Percentiles rank a stretch among this genome's conserved stretches.
phyloP scores from a whole-genome alignment of 1,284 basidiomycete genomes.

The Cryptococcus sp. region DNA sequence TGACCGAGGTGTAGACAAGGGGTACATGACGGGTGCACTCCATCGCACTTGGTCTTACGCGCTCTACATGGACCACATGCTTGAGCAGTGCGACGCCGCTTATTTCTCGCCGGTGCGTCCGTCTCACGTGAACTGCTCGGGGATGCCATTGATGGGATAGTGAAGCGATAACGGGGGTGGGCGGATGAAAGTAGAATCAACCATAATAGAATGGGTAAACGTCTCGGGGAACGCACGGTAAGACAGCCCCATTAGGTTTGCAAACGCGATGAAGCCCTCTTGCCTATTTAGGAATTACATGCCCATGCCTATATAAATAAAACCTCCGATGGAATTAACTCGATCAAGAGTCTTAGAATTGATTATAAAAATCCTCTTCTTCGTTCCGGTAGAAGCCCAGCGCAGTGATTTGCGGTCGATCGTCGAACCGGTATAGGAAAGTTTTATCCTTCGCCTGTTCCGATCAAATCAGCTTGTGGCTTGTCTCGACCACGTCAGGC shows the following conservation, averaged over 20 bases:
- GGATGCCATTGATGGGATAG: neutral
- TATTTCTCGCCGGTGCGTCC: neutral
- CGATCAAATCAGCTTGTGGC: too few relatives aligned
- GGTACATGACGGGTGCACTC: conserved; percentile 12
- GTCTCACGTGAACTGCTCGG: neutral
- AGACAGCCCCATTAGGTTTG: too few relatives aligned
- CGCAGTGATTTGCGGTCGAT: conserved; percentile 14
- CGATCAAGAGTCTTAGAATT: neutral
- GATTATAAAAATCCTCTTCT: conserved; percentile 16
- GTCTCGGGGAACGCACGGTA: too few relatives aligned
- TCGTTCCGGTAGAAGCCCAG: conserved; percentile 18
- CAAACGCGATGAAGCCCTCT: too few relatives aligned
- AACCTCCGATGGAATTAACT: too few relatives aligned
- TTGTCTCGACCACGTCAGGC: neutral
- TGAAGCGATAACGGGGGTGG: neutral
- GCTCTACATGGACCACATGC: conserved; percentile 14
- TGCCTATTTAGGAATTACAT: too few relatives aligned
- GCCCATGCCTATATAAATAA: too few relatives aligned
- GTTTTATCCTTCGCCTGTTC: conserved; percentile 6
- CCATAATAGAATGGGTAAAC: too few relatives aligned
- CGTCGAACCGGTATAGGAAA: conserved; percentile 21
- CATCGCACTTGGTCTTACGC: conserved; percentile 15
- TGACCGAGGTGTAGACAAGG: conserved; percentile 10
- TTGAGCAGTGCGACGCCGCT: conserved; percentile 13
- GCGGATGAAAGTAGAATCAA: neutral